Evolutionary conservation across 495 filamentous ascomycete species (phyloP).

Genomic region (Hypoxylon rickii): DNA sequence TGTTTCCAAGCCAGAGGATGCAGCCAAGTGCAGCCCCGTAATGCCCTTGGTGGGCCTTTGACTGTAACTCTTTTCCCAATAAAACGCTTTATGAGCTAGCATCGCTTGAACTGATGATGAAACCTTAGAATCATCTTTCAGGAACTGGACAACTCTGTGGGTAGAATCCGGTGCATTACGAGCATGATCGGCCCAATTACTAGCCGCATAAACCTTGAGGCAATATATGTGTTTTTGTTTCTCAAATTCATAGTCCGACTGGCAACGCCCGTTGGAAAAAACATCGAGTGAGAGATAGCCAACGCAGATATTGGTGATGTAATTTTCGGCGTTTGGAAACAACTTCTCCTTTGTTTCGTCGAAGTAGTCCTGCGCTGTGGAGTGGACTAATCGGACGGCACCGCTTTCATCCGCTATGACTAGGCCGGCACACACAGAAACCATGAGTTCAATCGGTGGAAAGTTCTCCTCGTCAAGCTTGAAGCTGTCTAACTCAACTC

Average conservation of each 20-base stretch:
- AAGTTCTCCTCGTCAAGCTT: conserved; percentile 49
- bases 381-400: background rate
- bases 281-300: conserved; percentile 48
- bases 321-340: conserved; percentile 40
- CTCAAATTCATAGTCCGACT: conserved; percentile 35
- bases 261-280: conserved; percentile 41
- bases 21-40: conserved; percentile 32
- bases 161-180: conserved; percentile 20
- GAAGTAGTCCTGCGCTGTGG: conserved; percentile 31
- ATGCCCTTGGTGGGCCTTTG: background rate
- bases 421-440: conserved; percentile 58
- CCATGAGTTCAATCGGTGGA: conserved; percentile 42
- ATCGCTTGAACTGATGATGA: conserved; percentile 12
- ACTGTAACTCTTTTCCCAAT: background rate
- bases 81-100: conserved; percentile 4
- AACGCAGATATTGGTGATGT: conserved; percentile 47
- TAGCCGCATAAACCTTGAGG: conserved; percentile 48
- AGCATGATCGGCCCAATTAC: conserved; percentile 52
- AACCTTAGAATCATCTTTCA: conserved; percentile 25
- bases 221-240: conserved; percentile 31
- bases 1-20: conserved; percentile 29
- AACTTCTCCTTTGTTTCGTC: conserved; percentile 35
- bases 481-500: conserved; percentile 35
- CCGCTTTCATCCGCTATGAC: conserved; percentile 46
- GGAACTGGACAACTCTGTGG: conserved; percentile 8